Evolutionary conservation across 352 stramenopile species (phyloP).

Genomic region (Globisporangium rhizosaccharum): DNA sequence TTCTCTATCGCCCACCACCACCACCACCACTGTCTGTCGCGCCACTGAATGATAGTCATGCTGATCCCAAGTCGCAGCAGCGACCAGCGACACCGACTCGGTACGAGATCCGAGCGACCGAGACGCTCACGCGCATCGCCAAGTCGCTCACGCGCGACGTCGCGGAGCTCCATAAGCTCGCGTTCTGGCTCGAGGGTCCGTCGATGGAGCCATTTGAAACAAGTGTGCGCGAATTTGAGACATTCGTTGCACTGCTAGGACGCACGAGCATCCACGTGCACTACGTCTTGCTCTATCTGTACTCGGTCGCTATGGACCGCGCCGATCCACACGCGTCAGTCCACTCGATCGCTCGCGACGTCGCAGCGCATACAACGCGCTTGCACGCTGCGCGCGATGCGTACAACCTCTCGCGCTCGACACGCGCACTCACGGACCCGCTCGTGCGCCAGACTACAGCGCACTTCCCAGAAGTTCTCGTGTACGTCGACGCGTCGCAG

Average conservation of each 20-base stretch:
- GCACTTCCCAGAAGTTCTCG: conserved; percentile 63
- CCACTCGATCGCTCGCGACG: conserved; percentile 7
- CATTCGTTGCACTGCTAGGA: conserved; percentile 19
- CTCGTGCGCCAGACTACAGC: conserved; percentile 56
- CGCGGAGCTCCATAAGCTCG: conserved; percentile 16
- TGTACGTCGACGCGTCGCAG: conserved; percentile 58
- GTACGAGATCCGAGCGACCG: conserved; percentile 4
- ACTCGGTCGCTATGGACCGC: conserved; percentile 35
- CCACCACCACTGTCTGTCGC: conserved; percentile 13
- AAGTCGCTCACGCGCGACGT: conserved; percentile 21
- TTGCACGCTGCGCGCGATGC: conserved; percentile 1
- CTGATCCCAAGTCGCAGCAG: conserved; percentile 16
- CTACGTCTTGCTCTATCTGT: conserved; percentile 36
- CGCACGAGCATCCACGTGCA: conserved; percentile 34
- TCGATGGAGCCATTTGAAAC: conserved; percentile 5
- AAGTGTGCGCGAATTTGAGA: conserved; percentile 24
- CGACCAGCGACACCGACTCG: background rate
- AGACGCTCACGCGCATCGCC: conserved; percentile 16
- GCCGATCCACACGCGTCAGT: conserved; percentile 8
- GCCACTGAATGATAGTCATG: background rate
- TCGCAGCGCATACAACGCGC: background rate
- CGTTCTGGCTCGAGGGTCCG: conserved; percentile 20
- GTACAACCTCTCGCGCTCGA: conserved; percentile 2
- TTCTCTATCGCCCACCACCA: conserved; percentile 27
- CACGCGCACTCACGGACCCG: background rate